Evolutionary conservation across 345 rosid species (phyloP).

Genomic region (Nasturtium officinale): DNA sequence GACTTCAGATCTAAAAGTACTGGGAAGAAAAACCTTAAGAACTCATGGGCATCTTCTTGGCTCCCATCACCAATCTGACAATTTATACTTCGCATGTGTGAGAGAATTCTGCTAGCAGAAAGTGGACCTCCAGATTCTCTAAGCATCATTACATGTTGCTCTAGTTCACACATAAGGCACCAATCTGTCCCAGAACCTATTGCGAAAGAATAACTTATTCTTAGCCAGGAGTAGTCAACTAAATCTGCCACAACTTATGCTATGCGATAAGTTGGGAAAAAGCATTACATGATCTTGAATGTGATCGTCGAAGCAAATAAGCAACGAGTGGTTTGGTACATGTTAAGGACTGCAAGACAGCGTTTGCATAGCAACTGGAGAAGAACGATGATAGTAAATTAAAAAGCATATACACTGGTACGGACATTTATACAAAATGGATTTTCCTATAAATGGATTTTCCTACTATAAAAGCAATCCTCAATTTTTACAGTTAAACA

Average conservation of each 20-base stretch:
- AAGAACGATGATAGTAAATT: slow-evolving; percentile 15
- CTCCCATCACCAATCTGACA: slow-evolving; percentile 82
- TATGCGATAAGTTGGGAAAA: slow-evolving; percentile 14
- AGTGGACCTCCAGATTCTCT: slow-evolving; percentile 70
- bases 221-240: not conserved
- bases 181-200: slow-evolving; percentile 72
- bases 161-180: slow-evolving; percentile 92
- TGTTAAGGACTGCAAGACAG: slow-evolving; percentile 80
- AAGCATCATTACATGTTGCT: slow-evolving; percentile 75
- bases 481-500: not conserved
- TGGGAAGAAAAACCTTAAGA: slow-evolving; percentile 59
- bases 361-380: slow-evolving; percentile 87
- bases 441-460: slow-evolving; percentile 1
- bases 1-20: slow-evolving; percentile 24
- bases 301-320: slow-evolving; percentile 68
- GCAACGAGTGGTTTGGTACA: slow-evolving; percentile 78
- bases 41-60: slow-evolving; percentile 93
- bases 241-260: not conserved
- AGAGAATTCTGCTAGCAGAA: slow-evolving; percentile 68
- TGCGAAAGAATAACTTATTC: slow-evolving; percentile 5
- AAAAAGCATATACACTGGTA: not conserved
- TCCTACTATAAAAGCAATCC: not conserved
- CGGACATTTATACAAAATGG: not conserved
- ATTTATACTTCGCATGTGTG: slow-evolving; percentile 64
- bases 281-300: slow-evolving; percentile 74